Conservation (phyloP, 163 green algal genomes). For the Scenedesmus sp. region DNA sequence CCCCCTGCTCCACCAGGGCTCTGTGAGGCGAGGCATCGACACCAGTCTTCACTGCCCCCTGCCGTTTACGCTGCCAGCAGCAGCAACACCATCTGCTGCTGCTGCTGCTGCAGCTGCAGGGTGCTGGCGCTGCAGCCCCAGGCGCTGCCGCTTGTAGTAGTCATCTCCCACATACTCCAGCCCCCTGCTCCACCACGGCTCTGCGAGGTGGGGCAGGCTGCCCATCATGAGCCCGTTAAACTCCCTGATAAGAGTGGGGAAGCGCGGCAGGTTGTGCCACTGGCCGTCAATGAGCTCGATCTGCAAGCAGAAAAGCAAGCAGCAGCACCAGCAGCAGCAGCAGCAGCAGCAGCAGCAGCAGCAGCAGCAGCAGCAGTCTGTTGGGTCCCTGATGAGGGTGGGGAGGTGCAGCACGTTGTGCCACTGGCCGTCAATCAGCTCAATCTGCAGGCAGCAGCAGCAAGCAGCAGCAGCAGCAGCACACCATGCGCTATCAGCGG, state of each 20-base stretch:
- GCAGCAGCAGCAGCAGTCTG: too few relatives aligned
- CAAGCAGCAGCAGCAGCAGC: too few relatives aligned
- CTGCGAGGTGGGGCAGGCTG: slow-evolving; percentile 3
- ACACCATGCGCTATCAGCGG: too few relatives aligned
- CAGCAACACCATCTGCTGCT: too few relatives aligned
- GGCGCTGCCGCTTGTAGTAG: slow-evolving; percentile 29
- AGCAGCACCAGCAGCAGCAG: neutral
- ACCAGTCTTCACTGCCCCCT: neutral
- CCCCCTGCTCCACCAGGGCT: too few relatives aligned
- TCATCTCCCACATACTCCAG: slow-evolving; percentile 25
- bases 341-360: neutral
- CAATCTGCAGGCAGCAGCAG: neutral
- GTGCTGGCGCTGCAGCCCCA: neutral
- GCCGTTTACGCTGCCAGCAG: neutral
- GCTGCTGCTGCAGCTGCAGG: too few relatives aligned
- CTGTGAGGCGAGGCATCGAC: too few relatives aligned
- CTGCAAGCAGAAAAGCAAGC: neutral
- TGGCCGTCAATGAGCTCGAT: slow-evolving; percentile 48
- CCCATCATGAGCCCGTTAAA: slow-evolving; percentile 46
- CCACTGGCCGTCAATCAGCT: slow-evolving; percentile 7
- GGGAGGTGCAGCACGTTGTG: slow-evolving; percentile 17
- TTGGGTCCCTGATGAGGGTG: neutral
- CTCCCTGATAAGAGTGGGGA: neutral
- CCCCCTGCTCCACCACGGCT: neutral
- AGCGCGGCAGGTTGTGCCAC: slow-evolving; percentile 47